Evolutionary conservation across 2,329 filamentous ascomycete species (phyloP).

Genomic region (Fusarium verrucosum): DNA sequence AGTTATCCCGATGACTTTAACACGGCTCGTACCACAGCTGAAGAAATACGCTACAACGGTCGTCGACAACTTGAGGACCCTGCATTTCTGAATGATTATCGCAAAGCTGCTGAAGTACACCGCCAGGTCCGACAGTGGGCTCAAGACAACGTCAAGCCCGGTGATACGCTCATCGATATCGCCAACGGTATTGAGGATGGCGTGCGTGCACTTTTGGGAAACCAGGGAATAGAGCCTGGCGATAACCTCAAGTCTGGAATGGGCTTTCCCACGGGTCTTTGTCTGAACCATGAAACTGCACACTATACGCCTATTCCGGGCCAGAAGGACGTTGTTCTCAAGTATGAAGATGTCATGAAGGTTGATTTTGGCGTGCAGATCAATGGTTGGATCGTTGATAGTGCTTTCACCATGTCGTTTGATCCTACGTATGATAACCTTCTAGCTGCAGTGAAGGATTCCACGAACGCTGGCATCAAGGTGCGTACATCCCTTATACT

Average conservation of each 20-base stretch:
- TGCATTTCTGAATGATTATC: conserved; percentile 77
- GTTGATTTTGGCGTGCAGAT: conserved; percentile 82
- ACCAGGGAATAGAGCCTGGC: conserved; percentile 77
- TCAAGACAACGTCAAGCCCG: conserved; percentile 79
- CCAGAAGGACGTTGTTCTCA: conserved; percentile 72
- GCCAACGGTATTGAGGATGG: conserved; percentile 83
- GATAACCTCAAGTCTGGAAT: conserved; percentile 79
- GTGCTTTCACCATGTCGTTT: conserved; percentile 78
- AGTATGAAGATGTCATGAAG: conserved; percentile 77
- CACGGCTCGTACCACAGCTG: conserved; percentile 38
- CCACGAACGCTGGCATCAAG: conserved; percentile 85
- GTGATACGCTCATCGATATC: conserved; percentile 78
- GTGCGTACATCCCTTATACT: conserved; percentile 1
- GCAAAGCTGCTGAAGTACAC: conserved; percentile 81
- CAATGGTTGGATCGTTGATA: conserved; percentile 79
- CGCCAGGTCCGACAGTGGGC: conserved; percentile 84
- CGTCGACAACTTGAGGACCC: conserved; percentile 44
- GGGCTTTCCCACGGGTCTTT: conserved; percentile 84
- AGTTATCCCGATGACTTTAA: conserved; percentile 36
- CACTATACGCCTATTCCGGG: conserved; percentile 86
- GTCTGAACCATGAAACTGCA: conserved; percentile 81
- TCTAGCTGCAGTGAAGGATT: conserved; percentile 73
- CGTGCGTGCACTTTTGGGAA: conserved; percentile 76
- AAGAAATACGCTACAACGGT: conserved; percentile 39
- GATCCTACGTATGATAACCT: conserved; percentile 77